Evolutionary conservation across 192 early-diverging fungal species (phyloP).

Genomic region (Kickxella alabastrina): DNA sequence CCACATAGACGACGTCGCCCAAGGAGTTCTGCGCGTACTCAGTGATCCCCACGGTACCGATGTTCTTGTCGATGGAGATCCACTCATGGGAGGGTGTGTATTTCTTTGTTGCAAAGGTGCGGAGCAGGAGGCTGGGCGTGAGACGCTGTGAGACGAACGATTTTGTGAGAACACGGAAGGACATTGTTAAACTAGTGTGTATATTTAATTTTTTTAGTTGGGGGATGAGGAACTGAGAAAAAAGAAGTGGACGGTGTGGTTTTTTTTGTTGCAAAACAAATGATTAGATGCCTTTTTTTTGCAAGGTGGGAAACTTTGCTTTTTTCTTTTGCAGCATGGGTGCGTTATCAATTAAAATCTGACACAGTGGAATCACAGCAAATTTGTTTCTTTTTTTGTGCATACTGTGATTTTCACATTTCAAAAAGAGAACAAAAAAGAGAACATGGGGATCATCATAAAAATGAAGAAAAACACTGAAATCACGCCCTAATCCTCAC

Average conservation of each 20-base stretch:
- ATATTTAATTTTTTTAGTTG: constrained; percentile 5
- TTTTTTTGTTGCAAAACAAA: background rate
- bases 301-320: no score
- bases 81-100: constrained; percentile 93
- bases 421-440: constrained; percentile 8
- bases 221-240: background rate
- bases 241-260: background rate
- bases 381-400: background rate
- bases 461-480: no score
- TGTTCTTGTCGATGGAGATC: constrained; percentile 66
- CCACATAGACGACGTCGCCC: constrained; percentile 93
- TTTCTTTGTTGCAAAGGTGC: constrained; percentile 56
- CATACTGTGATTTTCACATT: no score
- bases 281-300: no score
- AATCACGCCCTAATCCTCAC: background rate
- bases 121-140: constrained; percentile 34
- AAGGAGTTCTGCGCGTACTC: constrained; percentile 86
- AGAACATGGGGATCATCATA: background rate
- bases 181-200: constrained; percentile 11
- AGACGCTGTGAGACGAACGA: constrained; percentile 29
- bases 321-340: no score
- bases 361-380: no score
- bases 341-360: background rate
- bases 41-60: constrained; percentile 89
- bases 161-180: constrained; percentile 27